Conservation (phyloP, 768 basidiomycete species). For the Agrocybe chaxingu region DNA sequence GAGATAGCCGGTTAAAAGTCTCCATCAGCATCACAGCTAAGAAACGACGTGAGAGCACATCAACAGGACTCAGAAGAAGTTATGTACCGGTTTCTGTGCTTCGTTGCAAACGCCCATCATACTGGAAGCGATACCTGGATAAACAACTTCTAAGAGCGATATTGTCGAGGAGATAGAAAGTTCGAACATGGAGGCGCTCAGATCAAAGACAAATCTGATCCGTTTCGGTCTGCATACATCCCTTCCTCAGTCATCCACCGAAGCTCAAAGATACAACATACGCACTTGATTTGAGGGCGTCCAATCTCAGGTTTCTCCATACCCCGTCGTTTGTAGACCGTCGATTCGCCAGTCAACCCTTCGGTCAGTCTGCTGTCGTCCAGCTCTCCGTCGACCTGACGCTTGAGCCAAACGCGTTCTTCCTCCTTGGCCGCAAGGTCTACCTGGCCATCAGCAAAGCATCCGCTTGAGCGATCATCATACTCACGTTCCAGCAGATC, state of each 20-base stretch:
- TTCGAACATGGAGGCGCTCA: constrained; percentile 63
- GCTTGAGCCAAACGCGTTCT: constrained; percentile 69
- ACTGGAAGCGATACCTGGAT: constrained; percentile 67
- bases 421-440: constrained; percentile 68
- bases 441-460: constrained; percentile 17
- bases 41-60: background rate
- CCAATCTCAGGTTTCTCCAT: constrained; percentile 70
- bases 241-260: background rate
- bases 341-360: constrained; percentile 64
- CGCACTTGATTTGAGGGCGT: constrained; percentile 64
- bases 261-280: background rate
- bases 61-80: background rate
- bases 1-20: constrained; percentile 57
- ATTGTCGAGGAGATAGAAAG: background rate
- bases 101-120: constrained; percentile 61
- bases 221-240: constrained; percentile 50
- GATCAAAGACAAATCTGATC: constrained; percentile 66
- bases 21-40: constrained; percentile 75
- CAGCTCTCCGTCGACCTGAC: constrained; percentile 68
- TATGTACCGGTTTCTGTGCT: constrained; percentile 61
- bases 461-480: background rate
- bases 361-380: constrained; percentile 66
- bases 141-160: background rate
- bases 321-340: constrained; percentile 67
- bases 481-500: constrained; percentile 63